Base-by-base conservation (phyloP, 1,139 yeast species). In the Hemisphaericaspora lyxosophila region DNA sequence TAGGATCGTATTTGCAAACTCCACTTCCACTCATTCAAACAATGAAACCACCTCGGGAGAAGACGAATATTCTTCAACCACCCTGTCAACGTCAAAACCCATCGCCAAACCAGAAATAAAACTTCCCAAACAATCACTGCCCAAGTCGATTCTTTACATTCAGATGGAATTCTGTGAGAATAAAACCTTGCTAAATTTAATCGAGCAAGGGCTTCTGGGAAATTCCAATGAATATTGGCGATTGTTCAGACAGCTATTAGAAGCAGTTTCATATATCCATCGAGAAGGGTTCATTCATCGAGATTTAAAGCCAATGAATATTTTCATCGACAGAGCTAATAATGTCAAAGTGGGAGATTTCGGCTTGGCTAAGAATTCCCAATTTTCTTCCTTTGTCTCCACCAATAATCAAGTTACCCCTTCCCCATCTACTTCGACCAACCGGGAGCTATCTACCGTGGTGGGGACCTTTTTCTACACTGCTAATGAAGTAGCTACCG, bases 81-180 rank as follows among this genome's bases (percentile, higher is more conserved):
- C 23, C n/a, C 31, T 28, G 31, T 17, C 31, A 11, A 7, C 17
- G 12, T 28, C 31, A 5, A 17, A 12, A n/a, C 23, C n/a, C 11
- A 11, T 6, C 4, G 5, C 7, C 11, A 28, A 17, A 7, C 13
- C 41, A 11, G 26, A n/a, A 14, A 13, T 31, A 4, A n/a, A 5
- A 4, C 22, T 13, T 9, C 23, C 31, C 7, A 35, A 26, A 22
- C 14, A 18, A 13, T n/a, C n/a, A n/a, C 42, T 34, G 39, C 49
- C 42, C 7, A 51, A 80, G 78, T 63, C 90, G 75, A 31, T 69
- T 73, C 45, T 94, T 69, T 71, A 69, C 55, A 92, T 94, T 46
- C 98, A 94, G 55, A 94, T 94, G 99, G 98, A 94, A 58, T 94
- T 92, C 55, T 94, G 98, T 63, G 98, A 94, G 52, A 92, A 92